Evolutionary conservation across 495 filamentous ascomycete species (phyloP).

Genomic region (Tricharina praecox): DNA sequence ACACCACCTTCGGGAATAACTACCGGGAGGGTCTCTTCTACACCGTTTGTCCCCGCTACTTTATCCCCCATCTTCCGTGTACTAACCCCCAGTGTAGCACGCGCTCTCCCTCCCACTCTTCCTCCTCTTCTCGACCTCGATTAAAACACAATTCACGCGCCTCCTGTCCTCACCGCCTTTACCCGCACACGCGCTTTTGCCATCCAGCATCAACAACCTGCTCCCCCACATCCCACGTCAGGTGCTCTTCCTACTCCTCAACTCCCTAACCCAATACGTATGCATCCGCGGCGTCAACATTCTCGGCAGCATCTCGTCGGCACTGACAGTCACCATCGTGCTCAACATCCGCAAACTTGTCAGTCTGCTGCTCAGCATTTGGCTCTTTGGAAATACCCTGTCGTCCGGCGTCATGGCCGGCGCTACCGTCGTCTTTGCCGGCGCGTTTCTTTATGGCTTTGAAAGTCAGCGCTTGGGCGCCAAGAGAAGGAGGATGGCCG

Average conservation of each 20-base stretch:
- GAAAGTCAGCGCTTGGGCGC: conserved; percentile 37
- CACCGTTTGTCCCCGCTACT: conserved; percentile 39
- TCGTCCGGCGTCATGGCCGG: conserved; percentile 58
- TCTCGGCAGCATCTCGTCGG: conserved; percentile 66
- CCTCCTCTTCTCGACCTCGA: conserved; percentile 37
- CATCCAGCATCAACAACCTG: conserved; percentile 16
- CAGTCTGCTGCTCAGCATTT: conserved; percentile 75
- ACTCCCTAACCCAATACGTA: conserved; percentile 79
- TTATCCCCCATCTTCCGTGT: too few relatives aligned
- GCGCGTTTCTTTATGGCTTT: conserved; percentile 73
- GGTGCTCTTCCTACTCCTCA: conserved; percentile 53
- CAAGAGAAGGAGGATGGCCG: neutral
- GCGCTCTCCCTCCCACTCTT: conserved; percentile 32
- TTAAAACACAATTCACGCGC: conserved; percentile 33
- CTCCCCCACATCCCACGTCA: conserved; percentile 45
- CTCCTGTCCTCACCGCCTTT: conserved; percentile 20
- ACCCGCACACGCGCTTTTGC: conserved; percentile 5
- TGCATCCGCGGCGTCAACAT: conserved; percentile 93
- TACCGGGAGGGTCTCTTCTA: conserved; percentile 98
- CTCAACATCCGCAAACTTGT: conserved; percentile 92
- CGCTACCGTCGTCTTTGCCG: conserved; percentile 68
- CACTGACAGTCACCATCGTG: conserved; percentile 86
- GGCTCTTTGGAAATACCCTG: conserved; percentile 76
- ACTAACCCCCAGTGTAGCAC: conserved; percentile 8
- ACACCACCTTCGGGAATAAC: conserved; percentile 65